These are phyloP conservation scores for Camelina hispida DNA, from an alignment of 345 rosid genomes.

Conservation along the genomic window DNA sequence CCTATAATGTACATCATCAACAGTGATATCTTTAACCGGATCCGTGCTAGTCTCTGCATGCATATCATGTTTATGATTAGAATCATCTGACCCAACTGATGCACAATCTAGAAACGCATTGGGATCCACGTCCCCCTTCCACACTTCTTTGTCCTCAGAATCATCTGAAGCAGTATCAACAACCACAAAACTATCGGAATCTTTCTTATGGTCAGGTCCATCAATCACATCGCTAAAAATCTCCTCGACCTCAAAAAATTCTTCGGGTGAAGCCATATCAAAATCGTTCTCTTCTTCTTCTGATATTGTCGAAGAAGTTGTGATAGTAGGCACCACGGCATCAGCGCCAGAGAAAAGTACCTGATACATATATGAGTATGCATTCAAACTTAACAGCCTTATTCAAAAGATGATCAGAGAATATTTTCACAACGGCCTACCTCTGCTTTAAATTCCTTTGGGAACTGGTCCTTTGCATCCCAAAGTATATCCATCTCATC, in stretches of 20 bases:
- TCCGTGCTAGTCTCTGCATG: constrained; percentile 55
- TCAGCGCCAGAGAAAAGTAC: constrained; percentile 84
- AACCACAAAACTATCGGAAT: constrained; percentile 45
- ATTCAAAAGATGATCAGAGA: constrained; percentile 27
- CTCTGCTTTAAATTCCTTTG: constrained; percentile 92
- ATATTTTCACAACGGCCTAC: constrained; percentile 58
- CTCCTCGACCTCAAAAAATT: constrained; percentile 97
- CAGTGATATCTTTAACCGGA: constrained; percentile 87
- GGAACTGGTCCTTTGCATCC: constrained; percentile 81
- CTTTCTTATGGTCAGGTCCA: constrained; percentile 63
- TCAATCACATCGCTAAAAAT: constrained; percentile 78
- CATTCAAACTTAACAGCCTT: constrained; percentile 69
- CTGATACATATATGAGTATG: constrained; percentile 78
- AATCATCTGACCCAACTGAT: constrained; percentile 72
- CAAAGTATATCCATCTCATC: constrained; percentile 87
- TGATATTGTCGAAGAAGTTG: constrained; percentile 49
- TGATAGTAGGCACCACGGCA: constrained; percentile 63
- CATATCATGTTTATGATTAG: constrained; percentile 54
- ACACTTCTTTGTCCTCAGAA: constrained; percentile 59
- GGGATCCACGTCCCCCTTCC: constrained; percentile 72
- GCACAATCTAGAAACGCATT: constrained; percentile 78
- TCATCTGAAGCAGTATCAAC: constrained; percentile 47
- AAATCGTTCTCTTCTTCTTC: constrained; percentile 75
- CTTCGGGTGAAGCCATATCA: constrained; percentile 85
- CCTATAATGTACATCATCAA: constrained; percentile 88